phyloP scores from a whole-genome alignment of 129 eudicot species.

The Lonicera japonica region DNA sequence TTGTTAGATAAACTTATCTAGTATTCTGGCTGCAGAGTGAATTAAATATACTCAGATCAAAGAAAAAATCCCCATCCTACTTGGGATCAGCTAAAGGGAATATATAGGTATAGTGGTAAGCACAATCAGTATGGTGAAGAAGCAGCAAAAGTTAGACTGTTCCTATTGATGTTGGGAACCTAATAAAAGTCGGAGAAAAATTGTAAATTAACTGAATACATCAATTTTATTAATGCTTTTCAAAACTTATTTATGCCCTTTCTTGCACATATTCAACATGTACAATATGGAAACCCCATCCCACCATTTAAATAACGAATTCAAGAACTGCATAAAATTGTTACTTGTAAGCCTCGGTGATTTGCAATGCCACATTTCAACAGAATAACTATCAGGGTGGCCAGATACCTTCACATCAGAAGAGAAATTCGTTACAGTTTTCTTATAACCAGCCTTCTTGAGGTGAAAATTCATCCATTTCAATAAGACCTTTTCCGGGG shows the following conservation, averaged over 20 bases:
- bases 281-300: background rate
- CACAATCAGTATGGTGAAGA: too few species aligned
- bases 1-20: background rate
- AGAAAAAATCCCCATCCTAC: too few species aligned
- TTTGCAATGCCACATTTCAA: background rate
- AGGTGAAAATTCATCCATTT: constrained; percentile 97
- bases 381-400: background rate
- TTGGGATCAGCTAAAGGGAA: too few species aligned
- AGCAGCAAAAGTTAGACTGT: too few species aligned
- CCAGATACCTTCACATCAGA: constrained; percentile 75
- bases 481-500: constrained; percentile 76
- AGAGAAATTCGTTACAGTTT: constrained; percentile 75
- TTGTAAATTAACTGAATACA: background rate
- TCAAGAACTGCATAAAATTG: background rate
- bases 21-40: background rate
- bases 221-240: background rate
- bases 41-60: background rate
- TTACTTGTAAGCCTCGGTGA: constrained; percentile 1
- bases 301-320: background rate
- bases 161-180: too few species aligned
- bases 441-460: constrained; percentile 84
- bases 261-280: background rate
- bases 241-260: constrained; percentile 1
- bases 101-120: too few species aligned
- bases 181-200: too few species aligned